A percentile compares a stretch with the other conserved stretches of the same genome.
These are phyloP conservation scores for Monilinia fructicola DNA, from an alignment of 2,329 filamentous ascomycete genomes.

Conservation along the genomic window DNA sequence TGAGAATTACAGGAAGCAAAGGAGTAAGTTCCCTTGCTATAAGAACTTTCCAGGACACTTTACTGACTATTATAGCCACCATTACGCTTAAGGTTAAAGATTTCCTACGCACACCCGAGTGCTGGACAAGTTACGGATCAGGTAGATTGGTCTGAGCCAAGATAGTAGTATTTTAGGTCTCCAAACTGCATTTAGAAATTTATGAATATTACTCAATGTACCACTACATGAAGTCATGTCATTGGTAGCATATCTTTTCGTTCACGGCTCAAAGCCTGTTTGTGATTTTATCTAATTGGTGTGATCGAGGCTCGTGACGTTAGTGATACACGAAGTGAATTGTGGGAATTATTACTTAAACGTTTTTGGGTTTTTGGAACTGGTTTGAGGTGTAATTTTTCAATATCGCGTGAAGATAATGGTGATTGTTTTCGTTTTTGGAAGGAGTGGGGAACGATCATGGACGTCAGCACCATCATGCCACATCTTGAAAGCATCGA, in stretches of 20 bases:
- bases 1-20: slow-evolving; percentile 81
- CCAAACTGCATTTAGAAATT: slow-evolving; percentile 12
- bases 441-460: not conserved
- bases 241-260: not conserved
- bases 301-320: not conserved
- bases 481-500: not conserved
- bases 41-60: slow-evolving; percentile 16
- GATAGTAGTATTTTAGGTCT: slow-evolving; percentile 27
- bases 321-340: not conserved
- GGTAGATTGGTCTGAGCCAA: slow-evolving; percentile 91
- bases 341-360: not conserved
- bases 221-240: slow-evolving; percentile 9
- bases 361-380: not conserved
- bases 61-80: slow-evolving; percentile 57
- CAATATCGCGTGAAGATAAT: not conserved
- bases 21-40: slow-evolving; percentile 66
- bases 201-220: slow-evolving; percentile 4
- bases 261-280: not conserved
- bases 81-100: slow-evolving; percentile 79
- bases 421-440: not conserved
- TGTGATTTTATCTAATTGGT: not conserved
- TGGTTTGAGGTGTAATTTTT: not conserved
- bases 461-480: not conserved
- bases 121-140: slow-evolving; percentile 78
- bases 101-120: slow-evolving; percentile 73